phyloP scores from a whole-genome alignment of 108 stramenopile species.

The Cyclotella kingstonii region DNA sequence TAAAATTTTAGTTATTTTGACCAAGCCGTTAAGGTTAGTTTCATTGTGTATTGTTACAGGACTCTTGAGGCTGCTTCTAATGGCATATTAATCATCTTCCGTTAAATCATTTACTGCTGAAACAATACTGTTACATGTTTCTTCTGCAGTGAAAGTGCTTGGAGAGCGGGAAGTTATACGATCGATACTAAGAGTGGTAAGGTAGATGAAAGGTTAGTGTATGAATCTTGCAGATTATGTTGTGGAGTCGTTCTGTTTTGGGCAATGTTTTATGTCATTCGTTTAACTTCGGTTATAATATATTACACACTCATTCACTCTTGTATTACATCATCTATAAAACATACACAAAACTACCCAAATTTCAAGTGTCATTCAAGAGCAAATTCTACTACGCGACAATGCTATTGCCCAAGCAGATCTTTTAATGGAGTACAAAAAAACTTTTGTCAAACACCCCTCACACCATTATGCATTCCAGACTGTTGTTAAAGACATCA shows the following conservation, averaged over 20 bases:
- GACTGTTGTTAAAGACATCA: conserved; percentile 12
- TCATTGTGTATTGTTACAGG: too few species aligned
- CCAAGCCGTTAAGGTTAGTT: conserved; percentile 65
- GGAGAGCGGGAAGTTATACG: conserved; percentile 63
- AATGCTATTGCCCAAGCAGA: conserved; percentile 80
- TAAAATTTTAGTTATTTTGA: conserved; percentile 86
- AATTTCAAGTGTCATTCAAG: conserved; percentile 45
- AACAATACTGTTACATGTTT: background rate
- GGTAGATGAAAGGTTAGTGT: conserved; percentile 40
- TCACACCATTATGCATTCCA: conserved; percentile 52
- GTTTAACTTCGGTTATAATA: too few species aligned
- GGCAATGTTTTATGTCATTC: background rate
- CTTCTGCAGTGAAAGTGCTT: conserved; percentile 47
- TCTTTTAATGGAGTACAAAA: conserved; percentile 78
- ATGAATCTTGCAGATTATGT: background rate
- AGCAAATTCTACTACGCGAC: conserved; percentile 76
- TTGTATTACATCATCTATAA: too few species aligned
- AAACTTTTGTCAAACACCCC: conserved; percentile 56
- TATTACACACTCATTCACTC: too few species aligned
- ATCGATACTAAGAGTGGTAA: conserved; percentile 65
- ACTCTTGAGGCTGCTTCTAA: background rate
- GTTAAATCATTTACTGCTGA: too few species aligned
- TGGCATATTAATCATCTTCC: too few species aligned
- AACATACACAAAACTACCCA: background rate
- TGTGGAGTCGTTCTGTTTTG: conserved; percentile 4